Base-by-base conservation (phyloP, 768 basidiomycete species). In the Lentinus tigrinus region DNA sequence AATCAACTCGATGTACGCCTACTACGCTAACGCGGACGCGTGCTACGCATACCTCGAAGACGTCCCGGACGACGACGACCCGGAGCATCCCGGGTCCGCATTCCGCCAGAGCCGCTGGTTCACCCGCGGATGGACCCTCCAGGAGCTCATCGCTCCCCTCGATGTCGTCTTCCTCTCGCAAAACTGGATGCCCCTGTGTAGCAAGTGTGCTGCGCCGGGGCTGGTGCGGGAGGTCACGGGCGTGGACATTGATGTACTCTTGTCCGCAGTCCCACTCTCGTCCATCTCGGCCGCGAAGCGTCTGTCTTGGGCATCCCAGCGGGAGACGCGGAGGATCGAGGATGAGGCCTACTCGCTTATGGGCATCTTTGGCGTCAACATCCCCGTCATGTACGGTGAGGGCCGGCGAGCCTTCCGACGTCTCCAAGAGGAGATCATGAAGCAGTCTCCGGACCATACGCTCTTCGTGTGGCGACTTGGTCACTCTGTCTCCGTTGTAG, bases 1-100 rank as follows among this genome's bases (percentile, higher is more conserved):
- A 3, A 49, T 56, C 19, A 56, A 49, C 54, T 56, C 54, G 3
- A 56, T 56, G 54, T 56, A 28, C 54, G 14, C 34, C 16, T 56
- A 47, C 47, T 56, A 56, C n/a, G 47, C 38, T 3, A 17, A 31
- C 13, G 47, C 54, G 54, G 54, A 56, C 31, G 39, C 49, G 24
- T 56, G 54, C 39, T 49, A 47, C 38, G 54, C 27, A 1, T 49
- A 40, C 47, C 54, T 56, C 16, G 54, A 34, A 17, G 54, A 56
- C 40, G 54, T 56, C 23, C 47, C 47, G 19, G 47, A 28, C 47
- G 38, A 48, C 9, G 36, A 46, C 44, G 34, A 47, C 23, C 31
- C 44, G 11, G 44, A 44, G 13, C 5, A n/a, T 10, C 24, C 23
- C 38, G 38, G 24, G 37, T 56, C 54, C 14, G 24, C 36, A 2